Evolutionary conservation across 495 filamentous ascomycete species (phyloP), one percentile per base, ranked within the genome.

Genomic region (Trypethelium eluteriae): DNA sequence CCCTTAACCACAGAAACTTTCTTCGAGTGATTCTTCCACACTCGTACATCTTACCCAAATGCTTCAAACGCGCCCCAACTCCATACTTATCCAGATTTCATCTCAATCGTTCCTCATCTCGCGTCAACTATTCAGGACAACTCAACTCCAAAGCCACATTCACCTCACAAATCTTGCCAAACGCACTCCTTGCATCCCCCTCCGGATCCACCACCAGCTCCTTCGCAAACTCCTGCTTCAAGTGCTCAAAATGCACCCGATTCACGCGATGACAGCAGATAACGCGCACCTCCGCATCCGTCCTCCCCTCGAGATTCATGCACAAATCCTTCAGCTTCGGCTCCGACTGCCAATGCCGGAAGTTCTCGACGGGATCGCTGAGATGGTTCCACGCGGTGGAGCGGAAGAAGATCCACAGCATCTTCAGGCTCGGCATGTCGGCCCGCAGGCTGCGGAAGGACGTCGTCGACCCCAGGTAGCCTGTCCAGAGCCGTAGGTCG

Each of bases 401-500:
- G 41, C 74, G 65, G 62, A 70, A 69, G 44, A 74, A 70, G 10
- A 78, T 73, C 65, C 68, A 68, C 46, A 78, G 69, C 39, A 67
- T 69, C 63, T 69, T 67, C 44, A 78, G 70, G 9, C 61, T 56
- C 5, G 76, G 76, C 61, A 75, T 66, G 69, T 79, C 76, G 41
- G 62, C 38, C 59, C 66, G 62, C 36, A 79, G 66, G 57, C 71
- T 73, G 16, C 76, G 68, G 9, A 66, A 49, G n/a, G 56, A 5
- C 35, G 64, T 64, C 32, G 63, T 67, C 36, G 68, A 71, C 2
- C 68, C 70, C 12, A 79, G 70, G 62, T 79, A 79, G 5, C 66
- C 62, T 25, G 72, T 77, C 76, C 76, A 79, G 9, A 79, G 69
- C 35, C 71, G 62, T 35, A 76, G 67, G 67, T 77, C 75, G 38